Evolutionary conservation across 2,329 filamentous ascomycete genomes (phyloP).

Genomic region (Aspergillus sp.): DNA sequence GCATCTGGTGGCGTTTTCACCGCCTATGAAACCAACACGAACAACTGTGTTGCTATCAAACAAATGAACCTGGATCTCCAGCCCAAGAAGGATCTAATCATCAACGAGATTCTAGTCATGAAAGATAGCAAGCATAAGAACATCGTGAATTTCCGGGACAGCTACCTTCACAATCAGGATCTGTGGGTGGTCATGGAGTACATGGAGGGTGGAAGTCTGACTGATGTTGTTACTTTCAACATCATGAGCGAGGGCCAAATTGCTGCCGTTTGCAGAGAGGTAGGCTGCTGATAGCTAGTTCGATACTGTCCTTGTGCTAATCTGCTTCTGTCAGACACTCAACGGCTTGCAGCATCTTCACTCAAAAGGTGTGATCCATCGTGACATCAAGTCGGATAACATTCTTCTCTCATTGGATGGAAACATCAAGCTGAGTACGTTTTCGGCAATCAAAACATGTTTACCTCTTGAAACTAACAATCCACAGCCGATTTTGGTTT

Average conservation of each 20-base stretch:
- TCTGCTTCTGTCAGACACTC: constrained; percentile 61
- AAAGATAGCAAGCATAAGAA: constrained; percentile 98
- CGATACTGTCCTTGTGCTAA: constrained; percentile 19
- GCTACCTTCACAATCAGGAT: constrained; percentile 85
- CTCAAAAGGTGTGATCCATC: constrained; percentile 96
- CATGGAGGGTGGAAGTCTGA: constrained; percentile 97
- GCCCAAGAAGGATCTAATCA: constrained; percentile 98
- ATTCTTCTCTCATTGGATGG: constrained; percentile 92
- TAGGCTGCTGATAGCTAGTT: constrained; percentile 38
- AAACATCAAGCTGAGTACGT: constrained; percentile 94
- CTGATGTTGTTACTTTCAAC: constrained; percentile 98
- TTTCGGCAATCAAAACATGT: constrained; percentile 23
- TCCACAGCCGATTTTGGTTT: constrained; percentile 90
- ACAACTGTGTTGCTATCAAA: constrained; percentile 94
- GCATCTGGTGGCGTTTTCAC: constrained; percentile 95
- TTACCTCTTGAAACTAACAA: constrained; percentile 26
- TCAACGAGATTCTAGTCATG: constrained; percentile 99
- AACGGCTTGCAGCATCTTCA: constrained; percentile 93
- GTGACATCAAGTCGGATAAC: constrained; percentile 99
- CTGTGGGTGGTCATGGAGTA: constrained; percentile 99
- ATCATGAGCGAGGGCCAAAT: constrained; percentile 99
- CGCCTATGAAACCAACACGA: constrained; percentile 80
- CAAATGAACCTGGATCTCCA: constrained; percentile 99
- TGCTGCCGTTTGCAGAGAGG: constrained; percentile 89
- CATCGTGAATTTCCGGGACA: constrained; percentile 99